Evolutionary conservation across 306 rosid genomes (phyloP), one percentile per base, ranked within the genome.

Genomic region (Medicago truncatula): DNA sequence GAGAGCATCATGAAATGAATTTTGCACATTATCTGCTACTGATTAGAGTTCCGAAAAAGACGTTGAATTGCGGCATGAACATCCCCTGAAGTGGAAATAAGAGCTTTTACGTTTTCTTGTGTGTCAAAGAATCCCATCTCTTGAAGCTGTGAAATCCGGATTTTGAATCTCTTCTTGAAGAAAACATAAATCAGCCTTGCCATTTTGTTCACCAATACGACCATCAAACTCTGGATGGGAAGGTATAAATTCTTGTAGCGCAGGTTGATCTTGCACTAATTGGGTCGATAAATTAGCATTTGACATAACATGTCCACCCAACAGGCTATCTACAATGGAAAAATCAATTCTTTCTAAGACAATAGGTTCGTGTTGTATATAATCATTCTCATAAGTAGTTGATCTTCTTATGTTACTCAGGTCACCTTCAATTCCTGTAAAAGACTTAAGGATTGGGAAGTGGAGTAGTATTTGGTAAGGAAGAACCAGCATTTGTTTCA

Each of bases 371-470:
- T 3, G 47, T 2, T 41, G 47, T 10, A 41, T 41, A 41, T 2
- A 11, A 41, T 41, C 47, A 34, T 34, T 7, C 47, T 9, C 12
- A 41, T 41, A 17, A 49, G 17, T 15, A 6, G 54, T 14, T 47
- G 16, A 47, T 4, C 53, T 47, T 47, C n/a, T 15, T 6, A 6
- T 49, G 80, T 71, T 86, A 60, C 70, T 80, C 82, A 74, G 87
- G 56, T 79, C 75, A 69, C 80, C 85, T 73, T 87, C 92, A 80
- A 85, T 44, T 61, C 86, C 83, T 53, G 88, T 59, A 39, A 87
- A 41, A 61, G 82, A 54, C 96, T 93, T 93, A 92, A 58, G 97
- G 97, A 85, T 92, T 92, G 41, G 97, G 97, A 78, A 92, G 97
- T 2, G 97, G 97, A 41, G 84, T 88, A n/a, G 91, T 86, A 80